phyloP scores from a whole-genome alignment of 306 rosid genomes.

The Betula pendula region DNA sequence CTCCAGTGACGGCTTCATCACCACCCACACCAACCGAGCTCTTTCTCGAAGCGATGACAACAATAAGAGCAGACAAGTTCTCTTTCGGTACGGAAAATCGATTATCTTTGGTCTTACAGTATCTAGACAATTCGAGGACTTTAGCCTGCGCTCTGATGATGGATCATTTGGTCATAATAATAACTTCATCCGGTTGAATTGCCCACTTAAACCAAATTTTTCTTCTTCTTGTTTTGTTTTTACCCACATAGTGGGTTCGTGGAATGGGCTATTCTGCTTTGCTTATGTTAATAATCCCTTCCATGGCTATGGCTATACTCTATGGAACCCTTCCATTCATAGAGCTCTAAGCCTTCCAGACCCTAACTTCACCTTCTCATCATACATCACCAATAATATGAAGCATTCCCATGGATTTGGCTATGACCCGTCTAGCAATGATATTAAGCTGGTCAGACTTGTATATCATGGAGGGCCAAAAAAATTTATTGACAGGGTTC shows the following conservation, averaged over 20 bases:
- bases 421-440: background rate
- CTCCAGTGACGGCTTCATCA: background rate
- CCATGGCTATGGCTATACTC: background rate
- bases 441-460: constrained; percentile 11
- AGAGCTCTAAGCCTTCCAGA: background rate
- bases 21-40: constrained; percentile 3
- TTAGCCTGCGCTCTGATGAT: background rate
- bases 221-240: too few relatives aligned
- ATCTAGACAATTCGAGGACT: background rate
- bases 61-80: background rate
- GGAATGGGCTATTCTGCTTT: constrained; percentile 14
- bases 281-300: too few relatives aligned
- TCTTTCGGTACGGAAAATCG: background rate
- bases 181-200: background rate
- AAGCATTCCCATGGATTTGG: constrained; percentile 19
- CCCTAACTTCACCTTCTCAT: background rate
- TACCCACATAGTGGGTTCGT: background rate
- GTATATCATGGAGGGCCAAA: too few relatives aligned
- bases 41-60: too few relatives aligned
- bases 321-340: constrained; percentile 23
- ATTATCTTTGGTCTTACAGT: accelerated
- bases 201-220: background rate
- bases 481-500: too few relatives aligned
- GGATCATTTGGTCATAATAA: background rate
- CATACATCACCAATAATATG: too few relatives aligned